These are phyloP conservation scores for Yarrowia keelungensis DNA, from an alignment of 805 yeast species.

Conservation along the genomic window DNA sequence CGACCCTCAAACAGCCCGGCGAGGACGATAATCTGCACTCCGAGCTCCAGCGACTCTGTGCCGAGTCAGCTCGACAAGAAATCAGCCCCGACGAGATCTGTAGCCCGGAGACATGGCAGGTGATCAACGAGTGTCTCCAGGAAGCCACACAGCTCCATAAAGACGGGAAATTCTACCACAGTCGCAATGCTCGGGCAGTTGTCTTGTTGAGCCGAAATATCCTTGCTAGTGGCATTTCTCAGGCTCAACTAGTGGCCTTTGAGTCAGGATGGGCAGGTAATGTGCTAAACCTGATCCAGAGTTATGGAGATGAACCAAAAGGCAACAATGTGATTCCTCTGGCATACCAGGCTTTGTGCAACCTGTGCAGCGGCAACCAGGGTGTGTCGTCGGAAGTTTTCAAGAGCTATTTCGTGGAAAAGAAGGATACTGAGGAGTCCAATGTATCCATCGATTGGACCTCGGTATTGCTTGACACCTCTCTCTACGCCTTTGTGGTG, in stretches of 20 bases:
- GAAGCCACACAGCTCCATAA: conserved; percentile 6
- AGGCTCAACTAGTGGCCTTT: conserved; percentile 21
- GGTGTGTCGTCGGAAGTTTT: conserved; percentile 4
- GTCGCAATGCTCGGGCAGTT: conserved; percentile 33
- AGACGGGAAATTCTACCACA: conserved; percentile 14
- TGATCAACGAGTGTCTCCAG: conserved; percentile 5
- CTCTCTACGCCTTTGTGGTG: conserved; percentile 27
- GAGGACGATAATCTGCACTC: conserved; percentile 23
- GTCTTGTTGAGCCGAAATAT: conserved; percentile 21
- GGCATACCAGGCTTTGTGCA: conserved; percentile 25
- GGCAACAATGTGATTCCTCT: conserved; percentile 16
- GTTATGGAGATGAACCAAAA: conserved; percentile 5
- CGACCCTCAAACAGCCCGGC: background rate
- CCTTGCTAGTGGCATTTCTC: conserved; percentile 14
- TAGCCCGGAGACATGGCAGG: conserved; percentile 13
- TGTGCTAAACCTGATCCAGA: conserved; percentile 3
- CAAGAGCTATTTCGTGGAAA: background rate
- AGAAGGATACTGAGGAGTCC: background rate
- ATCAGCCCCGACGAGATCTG: conserved; percentile 9
- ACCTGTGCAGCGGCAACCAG: conserved; percentile 30
- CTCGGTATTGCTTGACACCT: conserved; percentile 2
- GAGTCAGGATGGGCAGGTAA: conserved; percentile 9
- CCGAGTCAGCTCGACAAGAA: conserved; percentile 12
- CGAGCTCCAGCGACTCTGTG: conserved; percentile 12
- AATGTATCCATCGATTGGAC: background rate